These are phyloP conservation scores for Hypoxylon sp. DNA, from an alignment of 2,329 filamentous ascomycete genomes.

Conservation along the genomic window DNA sequence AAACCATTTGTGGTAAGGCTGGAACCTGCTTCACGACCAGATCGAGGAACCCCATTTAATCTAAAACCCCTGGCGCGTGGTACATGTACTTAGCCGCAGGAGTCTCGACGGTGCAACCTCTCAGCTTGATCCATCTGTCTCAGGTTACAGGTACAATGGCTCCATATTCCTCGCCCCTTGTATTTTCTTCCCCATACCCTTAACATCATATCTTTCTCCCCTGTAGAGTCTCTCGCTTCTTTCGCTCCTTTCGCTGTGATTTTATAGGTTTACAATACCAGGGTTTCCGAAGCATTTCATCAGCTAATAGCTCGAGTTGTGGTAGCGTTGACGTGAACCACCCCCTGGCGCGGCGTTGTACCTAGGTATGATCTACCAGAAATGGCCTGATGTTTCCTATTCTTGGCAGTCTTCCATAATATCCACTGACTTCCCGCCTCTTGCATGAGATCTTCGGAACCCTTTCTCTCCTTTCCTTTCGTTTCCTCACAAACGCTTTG, in stretches of 20 bases:
- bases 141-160: constrained; percentile 36
- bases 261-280: constrained; percentile 20
- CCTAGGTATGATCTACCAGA: constrained; percentile 61
- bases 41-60: constrained; percentile 41
- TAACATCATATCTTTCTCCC: constrained; percentile 36
- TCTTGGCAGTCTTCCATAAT: constrained; percentile 52
- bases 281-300: constrained; percentile 25
- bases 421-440: constrained; percentile 54
- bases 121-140: constrained; percentile 22
- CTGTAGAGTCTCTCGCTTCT: constrained; percentile 14
- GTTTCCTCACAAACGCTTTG: constrained; percentile 43
- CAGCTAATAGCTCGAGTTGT: constrained; percentile 30
- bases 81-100: constrained; percentile 34
- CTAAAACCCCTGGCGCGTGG: constrained; percentile 37
- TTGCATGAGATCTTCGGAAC: constrained; percentile 53
- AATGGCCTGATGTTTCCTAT: constrained; percentile 59
- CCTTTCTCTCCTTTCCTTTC: constrained; percentile 46
- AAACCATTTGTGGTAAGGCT: constrained; percentile 43
- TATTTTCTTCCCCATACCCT: constrained; percentile 29
- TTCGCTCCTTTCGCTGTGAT: constrained; percentile 19
- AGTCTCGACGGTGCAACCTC: constrained; percentile 20
- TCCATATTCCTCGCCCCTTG: constrained; percentile 26
- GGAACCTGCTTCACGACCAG: constrained; percentile 48
- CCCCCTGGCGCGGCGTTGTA: constrained; percentile 56
- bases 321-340: constrained; percentile 46